Conservation (phyloP, 2,329 filamentous ascomycete species). For the Pyrenophora tritici-repentis region DNA sequence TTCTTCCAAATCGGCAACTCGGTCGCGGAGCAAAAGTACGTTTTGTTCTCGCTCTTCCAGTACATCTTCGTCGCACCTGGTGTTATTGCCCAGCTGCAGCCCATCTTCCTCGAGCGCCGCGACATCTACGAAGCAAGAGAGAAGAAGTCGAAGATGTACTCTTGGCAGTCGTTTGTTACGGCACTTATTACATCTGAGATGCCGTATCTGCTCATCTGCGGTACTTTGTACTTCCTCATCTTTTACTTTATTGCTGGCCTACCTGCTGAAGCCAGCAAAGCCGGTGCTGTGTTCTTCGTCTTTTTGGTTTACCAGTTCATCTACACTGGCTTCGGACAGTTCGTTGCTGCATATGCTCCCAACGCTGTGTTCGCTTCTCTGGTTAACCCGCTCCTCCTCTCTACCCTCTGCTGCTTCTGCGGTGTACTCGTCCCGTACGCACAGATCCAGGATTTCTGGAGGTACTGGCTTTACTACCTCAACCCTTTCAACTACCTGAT, state of each 20-base stretch:
- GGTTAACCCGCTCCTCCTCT: constrained; percentile 33
- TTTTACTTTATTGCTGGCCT: constrained; percentile 65
- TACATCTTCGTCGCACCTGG: constrained; percentile 51
- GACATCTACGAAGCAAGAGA: constrained; percentile 64
- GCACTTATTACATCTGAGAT: constrained; percentile 73
- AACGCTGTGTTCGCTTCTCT: constrained; percentile 61
- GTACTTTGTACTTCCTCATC: constrained; percentile 64
- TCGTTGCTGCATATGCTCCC: constrained; percentile 54
- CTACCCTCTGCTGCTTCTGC: constrained; percentile 32
- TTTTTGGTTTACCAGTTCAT: constrained; percentile 70
- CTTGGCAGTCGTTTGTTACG: constrained; percentile 72
- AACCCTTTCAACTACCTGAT: constrained; percentile 53
- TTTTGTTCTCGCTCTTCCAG: constrained; percentile 56
- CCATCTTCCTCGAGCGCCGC: constrained; percentile 52
- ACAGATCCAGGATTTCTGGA: constrained; percentile 72
- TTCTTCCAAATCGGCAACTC: constrained; percentile 36
- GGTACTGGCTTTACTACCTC: constrained; percentile 50
- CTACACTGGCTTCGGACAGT: constrained; percentile 60
- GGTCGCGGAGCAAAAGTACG: constrained; percentile 48
- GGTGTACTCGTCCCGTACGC: constrained; percentile 67
- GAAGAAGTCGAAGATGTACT: constrained; percentile 70
- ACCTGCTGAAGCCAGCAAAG: constrained; percentile 54
- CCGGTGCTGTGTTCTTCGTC: constrained; percentile 52
- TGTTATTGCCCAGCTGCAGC: constrained; percentile 49
- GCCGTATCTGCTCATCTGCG: constrained; percentile 66